A percentile compares a stretch with the other conserved stretches of the same genome.
phyloP scores from a whole-genome alignment of 495 filamentous ascomycete genomes.

The Annulohypoxylon stygium region DNA sequence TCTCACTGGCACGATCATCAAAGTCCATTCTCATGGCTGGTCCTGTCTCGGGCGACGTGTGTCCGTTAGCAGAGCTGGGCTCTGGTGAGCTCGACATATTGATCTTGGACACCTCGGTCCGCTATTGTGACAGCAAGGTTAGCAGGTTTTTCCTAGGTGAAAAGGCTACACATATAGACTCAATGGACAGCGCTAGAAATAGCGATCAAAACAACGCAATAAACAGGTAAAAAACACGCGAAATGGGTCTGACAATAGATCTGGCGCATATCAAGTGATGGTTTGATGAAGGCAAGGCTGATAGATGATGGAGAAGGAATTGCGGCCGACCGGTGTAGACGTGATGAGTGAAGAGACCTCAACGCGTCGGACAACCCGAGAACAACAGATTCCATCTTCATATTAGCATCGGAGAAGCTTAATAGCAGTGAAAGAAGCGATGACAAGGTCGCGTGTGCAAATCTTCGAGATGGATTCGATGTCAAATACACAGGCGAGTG shows the following conservation, averaged over 20 bases:
- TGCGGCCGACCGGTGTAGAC: conserved; percentile 46
- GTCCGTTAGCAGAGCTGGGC: conserved; percentile 60
- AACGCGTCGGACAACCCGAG: conserved; percentile 48
- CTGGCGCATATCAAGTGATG: conserved; percentile 62
- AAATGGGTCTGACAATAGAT: conserved; percentile 53
- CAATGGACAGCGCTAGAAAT: conserved; percentile 47
- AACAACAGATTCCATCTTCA: conserved; percentile 53
- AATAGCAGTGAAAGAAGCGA: conserved; percentile 47
- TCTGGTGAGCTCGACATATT: conserved; percentile 66
- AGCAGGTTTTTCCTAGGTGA: conserved; percentile 50
- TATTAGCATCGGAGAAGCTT: conserved; percentile 48
- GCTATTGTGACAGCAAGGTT: conserved; percentile 61
- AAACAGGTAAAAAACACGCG: conserved; percentile 40
- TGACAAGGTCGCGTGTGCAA: conserved; percentile 57
- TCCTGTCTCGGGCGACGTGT: conserved; percentile 50
- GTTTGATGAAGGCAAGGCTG: conserved; percentile 63
- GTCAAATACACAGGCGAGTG: conserved; percentile 51
- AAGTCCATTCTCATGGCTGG: conserved; percentile 42
- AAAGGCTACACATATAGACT: conserved; percentile 41
- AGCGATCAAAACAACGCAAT: conserved; percentile 55
- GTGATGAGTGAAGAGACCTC: conserved; percentile 38
- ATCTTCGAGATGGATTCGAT: conserved; percentile 59
- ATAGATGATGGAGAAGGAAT: conserved; percentile 58
- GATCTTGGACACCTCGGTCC: conserved; percentile 57
- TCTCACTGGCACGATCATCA: conserved; percentile 58